Evolutionary conservation across 23 red algal species (phyloP).

Genomic region (Gracilaria caudata): DNA sequence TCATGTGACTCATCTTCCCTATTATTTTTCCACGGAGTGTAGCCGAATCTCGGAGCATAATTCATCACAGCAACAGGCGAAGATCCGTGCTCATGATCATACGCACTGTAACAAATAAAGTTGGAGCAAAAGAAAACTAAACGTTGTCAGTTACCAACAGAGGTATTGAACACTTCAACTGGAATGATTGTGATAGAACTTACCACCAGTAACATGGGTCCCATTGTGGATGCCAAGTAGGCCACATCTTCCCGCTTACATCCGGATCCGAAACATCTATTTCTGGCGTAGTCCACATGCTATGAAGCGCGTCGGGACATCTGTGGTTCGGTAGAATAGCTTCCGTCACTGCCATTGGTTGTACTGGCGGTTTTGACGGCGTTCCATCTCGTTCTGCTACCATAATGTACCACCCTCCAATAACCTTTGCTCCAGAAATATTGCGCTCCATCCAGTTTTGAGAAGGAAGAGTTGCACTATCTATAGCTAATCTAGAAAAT

Average conservation of each 20-base stretch:
- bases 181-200: not conserved
- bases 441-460: conserved; percentile 38
- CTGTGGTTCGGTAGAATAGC: conserved; percentile 28
- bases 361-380: conserved; percentile 7
- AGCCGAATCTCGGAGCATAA: conserved; percentile 50
- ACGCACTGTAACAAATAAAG: conserved; percentile 13
- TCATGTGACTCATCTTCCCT: conserved; percentile 47
- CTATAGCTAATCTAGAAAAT: conserved; percentile 14
- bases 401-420: conserved; percentile 41
- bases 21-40: conserved; percentile 61
- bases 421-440: not conserved
- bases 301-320: conserved; percentile 51
- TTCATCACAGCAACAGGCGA: conserved; percentile 26
- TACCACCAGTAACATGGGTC: conserved; percentile 69
- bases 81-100: conserved; percentile 72
- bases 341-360: not conserved
- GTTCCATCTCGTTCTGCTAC: conserved; percentile 48
- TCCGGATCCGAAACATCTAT: conserved; percentile 48
- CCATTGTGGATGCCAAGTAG: conserved; percentile 63
- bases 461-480: conserved; percentile 1
- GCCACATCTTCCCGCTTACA: conserved; percentile 16
- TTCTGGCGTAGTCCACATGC: conserved; percentile 39
- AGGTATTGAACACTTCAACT: not conserved
- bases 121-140: not conserved
- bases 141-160: not conserved